Evolutionary conservation across 176 grass and related monocot genomes (phyloP).

Genomic region (Oryza coarctata): DNA sequence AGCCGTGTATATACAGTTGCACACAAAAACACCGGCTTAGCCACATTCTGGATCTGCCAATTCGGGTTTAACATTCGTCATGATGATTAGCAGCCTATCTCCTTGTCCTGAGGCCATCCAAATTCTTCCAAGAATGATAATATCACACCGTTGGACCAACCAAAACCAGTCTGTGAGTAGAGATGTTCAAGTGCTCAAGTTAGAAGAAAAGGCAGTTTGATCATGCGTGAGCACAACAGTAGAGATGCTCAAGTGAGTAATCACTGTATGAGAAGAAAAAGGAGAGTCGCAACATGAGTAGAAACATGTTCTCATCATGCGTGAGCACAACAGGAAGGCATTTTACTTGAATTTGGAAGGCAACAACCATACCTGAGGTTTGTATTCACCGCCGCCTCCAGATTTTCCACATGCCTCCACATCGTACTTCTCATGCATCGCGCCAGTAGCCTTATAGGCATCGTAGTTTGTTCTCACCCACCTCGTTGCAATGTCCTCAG

Average conservation of each 20-base stretch:
- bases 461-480: conserved; percentile 91
- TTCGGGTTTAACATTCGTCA: neutral
- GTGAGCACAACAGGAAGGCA: neutral
- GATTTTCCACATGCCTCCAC: conserved; percentile 65
- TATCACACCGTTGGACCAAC: conserved; percentile 95
- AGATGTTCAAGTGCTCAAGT: neutral
- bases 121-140: conserved; percentile 87
- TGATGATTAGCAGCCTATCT: conserved; percentile 36
- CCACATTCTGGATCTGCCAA: neutral
- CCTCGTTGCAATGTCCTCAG: conserved; percentile 70
- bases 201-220: neutral
- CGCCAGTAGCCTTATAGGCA: conserved; percentile 59
- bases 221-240: too few species aligned
- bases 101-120: conserved; percentile 73
- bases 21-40: neutral
- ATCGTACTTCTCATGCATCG: conserved; percentile 91
- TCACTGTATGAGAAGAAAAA: neutral
- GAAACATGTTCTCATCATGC: neutral
- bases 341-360: neutral
- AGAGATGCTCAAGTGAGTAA: neutral
- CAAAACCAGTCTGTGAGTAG: conserved; percentile 83
- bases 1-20: neutral
- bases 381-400: conserved; percentile 83
- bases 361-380: conserved; percentile 65
- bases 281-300: neutral